Evolutionary conservation across 179 eudicot species (phyloP), one percentile per base, ranked within the genome.

Genomic region (Amaranthus tricolor): DNA sequence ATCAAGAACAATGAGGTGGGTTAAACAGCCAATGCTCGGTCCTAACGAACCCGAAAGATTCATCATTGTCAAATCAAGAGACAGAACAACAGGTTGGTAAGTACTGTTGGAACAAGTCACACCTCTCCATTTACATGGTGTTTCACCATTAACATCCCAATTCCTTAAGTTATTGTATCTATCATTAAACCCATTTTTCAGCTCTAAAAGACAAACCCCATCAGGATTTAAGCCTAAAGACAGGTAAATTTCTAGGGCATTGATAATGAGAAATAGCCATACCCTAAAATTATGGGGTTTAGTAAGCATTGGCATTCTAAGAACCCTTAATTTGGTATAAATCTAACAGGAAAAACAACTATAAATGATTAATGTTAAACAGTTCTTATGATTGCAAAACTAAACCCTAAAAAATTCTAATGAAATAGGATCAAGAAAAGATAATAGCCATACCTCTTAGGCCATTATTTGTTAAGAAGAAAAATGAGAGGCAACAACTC

Each of bases 101-200:
- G 43, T 56, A 21, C 51, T 74, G 48, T 61, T 69, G 19, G 87
- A 76, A 83, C 98, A 94, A 68, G 56, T 82, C 62, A 94, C 97
- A 76, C 97, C 98, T 5, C 7, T 69, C 98, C 98, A 94, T 66
- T 65, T 65, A 85, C 98, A 94, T 9, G 98, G 98, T 51, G 91
- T 87, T 50, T 80, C 70, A 62, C 92, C 94, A 76, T 72, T 58
- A 19, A 85, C 68, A 77, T 88, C 80, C 97, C 98, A 94, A 59
- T 82, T 85, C 1, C 79, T 74, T 67, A 94, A 78, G 77, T 73
- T 5, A 69, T 85, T 85, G 70, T 45, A 70, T 40, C 66, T 74
- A 71, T 94, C 98, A 43, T 62, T 49, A 65, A 94, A 62, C 40
- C 75, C 83, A 74, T 83, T 81, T 80, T 88, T 94, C 68, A 94